These are phyloP conservation scores for Crithidia fasciculata DNA, from an alignment of 208 protist genomes.

Conservation along the genomic window DNA sequence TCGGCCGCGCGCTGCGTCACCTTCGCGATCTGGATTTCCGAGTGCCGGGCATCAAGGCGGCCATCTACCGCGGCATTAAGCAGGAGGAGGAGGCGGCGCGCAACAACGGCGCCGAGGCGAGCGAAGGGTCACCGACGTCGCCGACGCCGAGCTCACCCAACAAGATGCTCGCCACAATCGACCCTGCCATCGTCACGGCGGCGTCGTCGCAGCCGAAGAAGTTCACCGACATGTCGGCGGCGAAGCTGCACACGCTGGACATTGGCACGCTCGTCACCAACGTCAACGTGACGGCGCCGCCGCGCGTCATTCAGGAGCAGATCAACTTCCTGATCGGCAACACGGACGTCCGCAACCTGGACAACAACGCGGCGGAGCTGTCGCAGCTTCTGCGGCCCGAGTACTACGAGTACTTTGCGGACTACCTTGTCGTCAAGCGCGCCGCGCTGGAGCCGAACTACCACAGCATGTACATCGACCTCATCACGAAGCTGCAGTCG, in stretches of 20 bases:
- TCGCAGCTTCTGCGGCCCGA: slow-evolving; percentile 79
- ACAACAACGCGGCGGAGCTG: slow-evolving; percentile 83
- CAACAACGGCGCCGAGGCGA: slow-evolving; percentile 25
- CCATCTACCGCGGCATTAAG: slow-evolving; percentile 86
- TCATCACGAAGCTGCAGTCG: slow-evolving; percentile 83
- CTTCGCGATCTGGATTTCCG: slow-evolving; percentile 88
- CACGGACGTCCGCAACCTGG: slow-evolving; percentile 85
- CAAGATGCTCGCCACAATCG: slow-evolving; percentile 42
- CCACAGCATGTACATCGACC: slow-evolving; percentile 93
- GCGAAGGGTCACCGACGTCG: slow-evolving; percentile 27
- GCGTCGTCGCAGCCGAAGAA: slow-evolving; percentile 36
- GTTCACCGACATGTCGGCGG: slow-evolving; percentile 50
- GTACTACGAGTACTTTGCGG: slow-evolving; percentile 93
- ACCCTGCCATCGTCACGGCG: slow-evolving; percentile 76
- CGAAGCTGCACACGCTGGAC: slow-evolving; percentile 86
- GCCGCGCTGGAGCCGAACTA: slow-evolving; percentile 98
- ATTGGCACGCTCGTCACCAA: slow-evolving; percentile 84
- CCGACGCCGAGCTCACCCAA: slow-evolving; percentile 30
- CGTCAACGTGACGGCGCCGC: slow-evolving; percentile 77
- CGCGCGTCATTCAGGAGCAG: slow-evolving; percentile 89
- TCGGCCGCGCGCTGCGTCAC: slow-evolving; percentile 81
- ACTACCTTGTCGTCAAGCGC: slow-evolving; percentile 99
- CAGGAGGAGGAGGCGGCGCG: slow-evolving; percentile 58
- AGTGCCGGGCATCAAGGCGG: slow-evolving; percentile 90
- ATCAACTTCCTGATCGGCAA: slow-evolving; percentile 94